These are phyloP conservation scores for Nitzschia inconspicua DNA, from an alignment of 108 stramenopile species.

Conservation along the genomic window DNA sequence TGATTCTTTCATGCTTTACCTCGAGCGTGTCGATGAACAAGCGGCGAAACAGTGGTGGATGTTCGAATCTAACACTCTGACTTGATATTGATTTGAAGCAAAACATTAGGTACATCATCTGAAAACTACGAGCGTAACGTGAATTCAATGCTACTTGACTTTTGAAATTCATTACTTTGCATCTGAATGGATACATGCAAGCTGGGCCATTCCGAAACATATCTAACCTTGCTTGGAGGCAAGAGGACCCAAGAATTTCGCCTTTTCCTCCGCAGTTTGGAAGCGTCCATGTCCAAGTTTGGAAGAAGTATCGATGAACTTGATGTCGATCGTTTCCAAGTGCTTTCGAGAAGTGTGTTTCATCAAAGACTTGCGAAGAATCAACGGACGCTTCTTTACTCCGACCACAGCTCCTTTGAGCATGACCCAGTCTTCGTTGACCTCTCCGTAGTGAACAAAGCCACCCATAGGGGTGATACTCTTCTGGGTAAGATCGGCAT, in stretches of 20 bases:
- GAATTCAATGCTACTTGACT: no score
- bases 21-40: no score
- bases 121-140: no score
- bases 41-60: no score
- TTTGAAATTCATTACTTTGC: no score
- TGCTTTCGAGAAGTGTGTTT: slow-evolving; percentile 91
- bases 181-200: no score
- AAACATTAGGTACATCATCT: no score
- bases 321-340: slow-evolving; percentile 94
- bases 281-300: slow-evolving; percentile 99
- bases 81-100: no score
- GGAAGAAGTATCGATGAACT: slow-evolving; percentile 99
- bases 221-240: slow-evolving; percentile 87
- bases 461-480: slow-evolving; percentile 99
- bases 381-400: slow-evolving; percentile 96
- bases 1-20: no score
- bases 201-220: no score
- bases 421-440: slow-evolving; percentile 99
- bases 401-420: slow-evolving; percentile 98
- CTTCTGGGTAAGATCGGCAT: slow-evolving; percentile 98
- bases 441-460: slow-evolving; percentile 94
- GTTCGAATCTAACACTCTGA: no score
- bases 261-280: slow-evolving; percentile 99
- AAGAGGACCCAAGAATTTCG: slow-evolving; percentile 97
- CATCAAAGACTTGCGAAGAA: slow-evolving; percentile 96